These are phyloP conservation scores for Fusarium fujikuroi DNA, from an alignment of 2,329 filamentous ascomycete species.

Conservation along the genomic window DNA sequence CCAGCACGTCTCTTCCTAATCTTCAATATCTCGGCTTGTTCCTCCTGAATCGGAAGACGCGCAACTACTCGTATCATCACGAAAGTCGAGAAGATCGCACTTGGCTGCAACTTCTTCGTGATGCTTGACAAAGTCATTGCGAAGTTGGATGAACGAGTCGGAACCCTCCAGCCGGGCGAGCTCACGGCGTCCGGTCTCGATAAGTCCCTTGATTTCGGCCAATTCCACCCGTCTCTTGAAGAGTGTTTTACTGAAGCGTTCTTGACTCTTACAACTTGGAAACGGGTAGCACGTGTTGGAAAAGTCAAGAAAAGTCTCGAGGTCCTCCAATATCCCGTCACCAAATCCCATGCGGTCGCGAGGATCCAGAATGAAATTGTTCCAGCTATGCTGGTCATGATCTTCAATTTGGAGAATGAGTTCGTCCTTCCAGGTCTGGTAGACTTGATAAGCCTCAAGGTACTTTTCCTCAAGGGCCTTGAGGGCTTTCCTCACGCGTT, in stretches of 20 bases:
- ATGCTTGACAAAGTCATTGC: slow-evolving; percentile 3
- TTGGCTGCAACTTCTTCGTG: not conserved
- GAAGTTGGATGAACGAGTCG: slow-evolving; percentile 13
- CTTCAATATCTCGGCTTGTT: not conserved
- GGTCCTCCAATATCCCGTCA: not conserved
- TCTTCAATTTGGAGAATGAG: not conserved
- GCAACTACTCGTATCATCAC: not conserved
- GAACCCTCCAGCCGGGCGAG: slow-evolving; percentile 13
- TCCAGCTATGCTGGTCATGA: slow-evolving; percentile 12
- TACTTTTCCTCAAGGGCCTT: slow-evolving; percentile 7
- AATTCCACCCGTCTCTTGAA: not conserved
- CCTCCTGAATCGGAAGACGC: not conserved
- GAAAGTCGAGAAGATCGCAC: not conserved
- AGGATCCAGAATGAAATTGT: slow-evolving; percentile 23
- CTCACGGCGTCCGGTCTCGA: slow-evolving; percentile 15
- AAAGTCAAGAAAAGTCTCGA: not conserved
- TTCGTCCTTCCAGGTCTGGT: not conserved
- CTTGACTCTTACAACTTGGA: not conserved
- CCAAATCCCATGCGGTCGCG: not conserved
- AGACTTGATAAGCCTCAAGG: not conserved
- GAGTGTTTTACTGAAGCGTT: not conserved
- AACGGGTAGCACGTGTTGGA: not conserved
- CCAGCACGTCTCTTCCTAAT: not conserved
- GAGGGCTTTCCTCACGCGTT: slow-evolving; percentile 7
- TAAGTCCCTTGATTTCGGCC: not conserved